Evolutionary conservation across 2,329 filamentous ascomycete species (phyloP).

Genomic region (Thelonectria blattea): DNA sequence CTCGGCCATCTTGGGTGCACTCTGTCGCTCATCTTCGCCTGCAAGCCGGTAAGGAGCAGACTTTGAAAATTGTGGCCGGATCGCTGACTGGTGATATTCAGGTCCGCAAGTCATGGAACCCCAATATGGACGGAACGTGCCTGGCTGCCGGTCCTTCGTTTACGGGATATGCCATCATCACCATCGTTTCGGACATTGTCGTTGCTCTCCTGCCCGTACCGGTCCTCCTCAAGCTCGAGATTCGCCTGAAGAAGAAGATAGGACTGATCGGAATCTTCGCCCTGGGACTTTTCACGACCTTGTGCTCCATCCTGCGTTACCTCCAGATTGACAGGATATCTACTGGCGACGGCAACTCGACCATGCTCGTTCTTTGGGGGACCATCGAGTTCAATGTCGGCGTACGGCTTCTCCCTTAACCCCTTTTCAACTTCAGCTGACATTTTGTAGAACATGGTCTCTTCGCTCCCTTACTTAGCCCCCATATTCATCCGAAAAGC

Average conservation of each 20-base stretch:
- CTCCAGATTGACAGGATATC: constrained; percentile 58
- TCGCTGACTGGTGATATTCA: constrained; percentile 17
- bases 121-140: constrained; percentile 48
- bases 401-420: constrained; percentile 43
- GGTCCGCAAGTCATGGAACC: constrained; percentile 55
- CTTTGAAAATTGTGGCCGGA: neutral
- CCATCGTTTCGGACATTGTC: constrained; percentile 56
- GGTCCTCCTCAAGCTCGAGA: constrained; percentile 54
- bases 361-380: constrained; percentile 62
- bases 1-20: constrained; percentile 55
- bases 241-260: constrained; percentile 55
- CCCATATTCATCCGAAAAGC: constrained; percentile 52
- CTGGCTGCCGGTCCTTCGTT: constrained; percentile 55
- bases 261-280: constrained; percentile 59
- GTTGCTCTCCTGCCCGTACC: constrained; percentile 59
- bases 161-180: constrained; percentile 58
- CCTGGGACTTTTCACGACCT: constrained; percentile 60
- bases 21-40: constrained; percentile 57
- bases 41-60: constrained; percentile 49
- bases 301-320: constrained; percentile 60
- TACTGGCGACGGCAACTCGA: constrained; percentile 59
- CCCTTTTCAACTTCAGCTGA: neutral
- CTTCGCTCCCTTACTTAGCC: constrained; percentile 53
- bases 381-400: constrained; percentile 64
- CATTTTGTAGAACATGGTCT: constrained; percentile 50